These are phyloP conservation scores for Phyllosticta citribraziliensis DNA, from an alignment of 2,329 filamentous ascomycete species.

Conservation along the genomic window DNA sequence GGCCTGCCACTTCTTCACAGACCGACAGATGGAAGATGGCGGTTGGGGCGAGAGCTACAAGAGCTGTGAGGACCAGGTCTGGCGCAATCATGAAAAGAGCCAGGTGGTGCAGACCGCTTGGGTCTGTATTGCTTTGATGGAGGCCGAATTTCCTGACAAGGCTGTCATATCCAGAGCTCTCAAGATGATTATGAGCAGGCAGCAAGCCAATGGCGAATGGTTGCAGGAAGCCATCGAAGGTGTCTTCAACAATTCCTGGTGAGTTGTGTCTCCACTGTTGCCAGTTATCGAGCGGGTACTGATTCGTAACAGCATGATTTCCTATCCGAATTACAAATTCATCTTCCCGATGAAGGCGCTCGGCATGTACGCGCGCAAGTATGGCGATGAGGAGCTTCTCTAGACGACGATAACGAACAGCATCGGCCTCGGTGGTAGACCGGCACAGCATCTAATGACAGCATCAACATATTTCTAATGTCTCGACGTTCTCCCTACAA, in stretches of 20 bases:
- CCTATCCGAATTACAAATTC: slow-evolving; percentile 98
- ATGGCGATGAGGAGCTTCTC: slow-evolving; percentile 52
- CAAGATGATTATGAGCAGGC: slow-evolving; percentile 71
- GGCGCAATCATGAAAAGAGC: slow-evolving; percentile 65
- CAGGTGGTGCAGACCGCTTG: slow-evolving; percentile 94
- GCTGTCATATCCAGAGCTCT: slow-evolving; percentile 65
- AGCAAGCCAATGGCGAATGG: slow-evolving; percentile 89
- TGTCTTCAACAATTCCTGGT: slow-evolving; percentile 97
- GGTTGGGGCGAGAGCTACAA: slow-evolving; percentile 96
- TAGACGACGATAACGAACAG: slow-evolving; percentile 12
- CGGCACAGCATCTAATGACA: neutral
- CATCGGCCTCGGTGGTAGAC: neutral
- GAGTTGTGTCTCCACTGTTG: slow-evolving; percentile 26
- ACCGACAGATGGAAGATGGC: slow-evolving; percentile 76
- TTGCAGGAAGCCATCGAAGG: slow-evolving; percentile 91
- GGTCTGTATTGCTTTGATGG: slow-evolving; percentile 72
- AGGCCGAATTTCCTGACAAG: slow-evolving; percentile 69
- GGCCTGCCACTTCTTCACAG: slow-evolving; percentile 78
- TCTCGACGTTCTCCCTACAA: neutral
- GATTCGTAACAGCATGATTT: slow-evolving; percentile 66
- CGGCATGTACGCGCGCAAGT: slow-evolving; percentile 72
- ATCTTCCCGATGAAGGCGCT: slow-evolving; percentile 89
- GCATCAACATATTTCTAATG: neutral
- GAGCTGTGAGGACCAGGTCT: slow-evolving; percentile 68
- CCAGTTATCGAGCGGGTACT: neutral